Percentiles rank a stretch among this genome's conserved stretches.
Conservation (phyloP, 768 basidiomycete species). For the Kwoniella bestiolae region DNA sequence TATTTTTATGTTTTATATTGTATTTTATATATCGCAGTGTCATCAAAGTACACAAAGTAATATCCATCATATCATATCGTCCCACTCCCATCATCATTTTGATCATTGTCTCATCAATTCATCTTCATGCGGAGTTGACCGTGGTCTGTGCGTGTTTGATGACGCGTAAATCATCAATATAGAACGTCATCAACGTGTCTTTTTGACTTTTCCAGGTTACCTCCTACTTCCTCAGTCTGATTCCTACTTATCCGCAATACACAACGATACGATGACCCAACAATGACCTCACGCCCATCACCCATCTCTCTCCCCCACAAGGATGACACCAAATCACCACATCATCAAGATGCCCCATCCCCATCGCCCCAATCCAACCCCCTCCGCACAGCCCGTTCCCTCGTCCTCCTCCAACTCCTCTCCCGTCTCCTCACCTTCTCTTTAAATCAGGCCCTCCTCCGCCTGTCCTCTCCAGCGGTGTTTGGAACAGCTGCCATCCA, state of each 20-base stretch:
- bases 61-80: no score
- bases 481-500: slow-evolving; percentile 91
- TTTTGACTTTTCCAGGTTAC: not conserved
- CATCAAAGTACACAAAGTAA: no score
- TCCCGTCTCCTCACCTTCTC: slow-evolving; percentile 83
- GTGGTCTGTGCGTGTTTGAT: slow-evolving; percentile 1
- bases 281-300: not conserved
- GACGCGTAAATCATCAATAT: slow-evolving; percentile 2
- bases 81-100: no score
- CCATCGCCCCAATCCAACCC: slow-evolving; percentile 6
- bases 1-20: not conserved
- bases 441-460: slow-evolving; percentile 84
- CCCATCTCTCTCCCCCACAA: not conserved
- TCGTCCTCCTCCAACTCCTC: slow-evolving; percentile 83
- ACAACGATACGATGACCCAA: not conserved
- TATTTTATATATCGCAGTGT: not conserved
- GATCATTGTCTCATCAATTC: not conserved
- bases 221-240: not conserved
- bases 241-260: not conserved
- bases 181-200: slow-evolving; percentile 4
- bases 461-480: slow-evolving; percentile 78
- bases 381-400: slow-evolving; percentile 59
- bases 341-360: not conserved
- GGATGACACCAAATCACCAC: not conserved
- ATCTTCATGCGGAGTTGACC: slow-evolving; percentile 3